These are phyloP conservation scores for Gamsiella multidivaricata DNA, from an alignment of 192 early-diverging fungal genomes.

Conservation along the genomic window DNA sequence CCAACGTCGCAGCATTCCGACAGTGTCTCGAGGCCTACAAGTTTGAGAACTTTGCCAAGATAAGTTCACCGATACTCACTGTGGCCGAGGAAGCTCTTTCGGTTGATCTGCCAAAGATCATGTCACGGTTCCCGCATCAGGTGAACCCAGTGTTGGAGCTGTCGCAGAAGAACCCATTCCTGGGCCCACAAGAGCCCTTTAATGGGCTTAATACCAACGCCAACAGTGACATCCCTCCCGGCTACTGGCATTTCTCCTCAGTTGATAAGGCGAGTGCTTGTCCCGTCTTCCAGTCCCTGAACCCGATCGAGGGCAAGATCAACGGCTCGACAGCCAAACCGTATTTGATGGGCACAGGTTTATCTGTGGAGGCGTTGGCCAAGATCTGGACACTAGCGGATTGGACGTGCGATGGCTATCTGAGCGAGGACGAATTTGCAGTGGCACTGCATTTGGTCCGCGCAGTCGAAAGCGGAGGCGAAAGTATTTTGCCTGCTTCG, in stretches of 20 bases:
- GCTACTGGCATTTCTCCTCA: slow-evolving; percentile 65
- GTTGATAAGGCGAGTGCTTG: slow-evolving; percentile 61
- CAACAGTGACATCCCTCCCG: slow-evolving; percentile 45
- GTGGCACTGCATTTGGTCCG: slow-evolving; percentile 81
- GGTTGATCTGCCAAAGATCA: slow-evolving; percentile 79
- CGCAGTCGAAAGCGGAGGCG: slow-evolving; percentile 56
- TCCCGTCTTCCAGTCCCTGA: slow-evolving; percentile 62
- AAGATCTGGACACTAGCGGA: slow-evolving; percentile 82
- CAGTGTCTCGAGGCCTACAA: slow-evolving; percentile 77
- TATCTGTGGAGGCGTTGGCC: slow-evolving; percentile 71
- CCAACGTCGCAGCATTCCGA: slow-evolving; percentile 80
- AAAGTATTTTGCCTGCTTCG: slow-evolving; percentile 49
- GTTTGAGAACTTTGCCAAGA: slow-evolving; percentile 83
- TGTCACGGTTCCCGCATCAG: slow-evolving; percentile 75
- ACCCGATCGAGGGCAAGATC: slow-evolving; percentile 70
- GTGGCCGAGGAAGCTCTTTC: slow-evolving; percentile 80
- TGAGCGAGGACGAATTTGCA: slow-evolving; percentile 86
- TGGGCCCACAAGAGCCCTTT: slow-evolving; percentile 26
- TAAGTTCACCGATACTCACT: slow-evolving; percentile 72
- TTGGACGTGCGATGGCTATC: slow-evolving; percentile 84
- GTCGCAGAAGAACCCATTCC: slow-evolving; percentile 67
- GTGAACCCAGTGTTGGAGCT: slow-evolving; percentile 71
- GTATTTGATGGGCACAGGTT: slow-evolving; percentile 71
- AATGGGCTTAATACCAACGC: slow-evolving; percentile 17
- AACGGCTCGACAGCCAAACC: slow-evolving; percentile 66